phyloP scores from a whole-genome alignment of 176 grass and related monocot genomes.

The Oryza coarctata region DNA sequence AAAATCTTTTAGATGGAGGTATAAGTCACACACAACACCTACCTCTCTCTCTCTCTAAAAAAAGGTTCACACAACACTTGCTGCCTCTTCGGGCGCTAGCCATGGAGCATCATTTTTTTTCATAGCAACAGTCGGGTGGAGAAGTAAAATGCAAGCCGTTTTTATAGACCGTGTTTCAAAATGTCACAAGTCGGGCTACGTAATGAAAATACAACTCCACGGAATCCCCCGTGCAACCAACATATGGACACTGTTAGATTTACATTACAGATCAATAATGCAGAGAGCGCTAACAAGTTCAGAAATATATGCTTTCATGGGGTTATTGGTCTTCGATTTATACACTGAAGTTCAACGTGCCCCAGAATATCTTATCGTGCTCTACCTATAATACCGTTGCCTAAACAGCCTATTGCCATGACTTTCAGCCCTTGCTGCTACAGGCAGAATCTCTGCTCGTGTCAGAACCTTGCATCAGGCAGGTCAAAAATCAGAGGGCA shows the following conservation, averaged over 20 bases:
- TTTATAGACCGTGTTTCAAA: constrained; percentile 29
- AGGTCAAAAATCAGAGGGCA: constrained; percentile 36
- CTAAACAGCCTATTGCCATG: constrained; percentile 33
- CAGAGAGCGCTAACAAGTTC: constrained; percentile 18
- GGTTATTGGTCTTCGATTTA: constrained; percentile 30
- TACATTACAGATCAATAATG: constrained; percentile 48
- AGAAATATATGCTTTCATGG: constrained; percentile 39
- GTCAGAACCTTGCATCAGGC: constrained; percentile 18
- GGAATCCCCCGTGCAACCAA: neutral
- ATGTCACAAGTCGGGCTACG: neutral
- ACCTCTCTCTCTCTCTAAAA: no score
- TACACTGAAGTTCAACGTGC: constrained; percentile 10
- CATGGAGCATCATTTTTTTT: neutral
- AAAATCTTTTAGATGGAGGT: no score
- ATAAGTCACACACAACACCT: no score
- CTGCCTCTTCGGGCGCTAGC: neutral
- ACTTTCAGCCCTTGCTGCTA: constrained; percentile 18
- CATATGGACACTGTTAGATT: constrained; percentile 37
- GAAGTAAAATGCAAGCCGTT: neutral
- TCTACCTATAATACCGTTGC: constrained; percentile 34
- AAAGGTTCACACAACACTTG: no score
- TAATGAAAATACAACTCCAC: constrained; percentile 35
- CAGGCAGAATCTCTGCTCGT: constrained; percentile 14
- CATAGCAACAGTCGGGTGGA: neutral
- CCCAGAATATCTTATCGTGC: constrained; percentile 22